Percentiles rank a stretch among this genome's conserved stretches.
phyloP scores from a whole-genome alignment of 2,329 filamentous ascomycete genomes.

The Claviceps sp. region DNA sequence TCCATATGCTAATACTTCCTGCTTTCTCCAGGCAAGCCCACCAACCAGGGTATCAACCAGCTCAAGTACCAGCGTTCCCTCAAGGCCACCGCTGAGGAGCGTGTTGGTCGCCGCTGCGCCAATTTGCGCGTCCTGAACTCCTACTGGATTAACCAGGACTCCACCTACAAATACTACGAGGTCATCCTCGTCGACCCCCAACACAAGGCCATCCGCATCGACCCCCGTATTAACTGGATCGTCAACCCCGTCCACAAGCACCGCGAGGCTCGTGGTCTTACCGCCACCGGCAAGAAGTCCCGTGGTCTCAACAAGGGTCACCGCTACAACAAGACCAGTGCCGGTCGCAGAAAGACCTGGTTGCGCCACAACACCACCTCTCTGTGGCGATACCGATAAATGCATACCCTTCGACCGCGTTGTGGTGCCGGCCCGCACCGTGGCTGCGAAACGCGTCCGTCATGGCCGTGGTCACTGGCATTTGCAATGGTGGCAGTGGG shows the following conservation, averaged over 20 bases:
- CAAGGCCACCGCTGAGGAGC: constrained; percentile 95
- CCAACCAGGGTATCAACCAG: constrained; percentile 99
- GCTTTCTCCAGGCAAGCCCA: constrained; percentile 72
- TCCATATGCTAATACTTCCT: neutral
- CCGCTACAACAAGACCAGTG: constrained; percentile 95
- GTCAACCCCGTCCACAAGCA: constrained; percentile 99
- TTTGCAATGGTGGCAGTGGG: neutral
- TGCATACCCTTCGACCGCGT: constrained; percentile 7
- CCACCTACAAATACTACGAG: constrained; percentile 99
- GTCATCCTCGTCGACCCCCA: constrained; percentile 99
- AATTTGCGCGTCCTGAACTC: constrained; percentile 99
- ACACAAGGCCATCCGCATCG: constrained; percentile 99
- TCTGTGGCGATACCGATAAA: constrained; percentile 93
- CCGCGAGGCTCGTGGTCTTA: constrained; percentile 95
- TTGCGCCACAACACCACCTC: constrained; percentile 99
- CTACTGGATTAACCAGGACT: constrained; percentile 99
- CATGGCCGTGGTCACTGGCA: neutral
- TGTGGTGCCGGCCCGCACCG: neutral
- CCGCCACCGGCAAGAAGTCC: constrained; percentile 98
- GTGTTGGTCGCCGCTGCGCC: constrained; percentile 96
- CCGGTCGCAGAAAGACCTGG: constrained; percentile 99
- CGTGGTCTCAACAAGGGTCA: constrained; percentile 99
- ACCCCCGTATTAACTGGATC: constrained; percentile 99
- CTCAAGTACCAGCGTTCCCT: constrained; percentile 99
- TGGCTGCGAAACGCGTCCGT: neutral